Evolutionary conservation across 1,284 basidiomycete genomes (phyloP).

Genomic region (Melanopsichium pennsylvanicum): DNA sequence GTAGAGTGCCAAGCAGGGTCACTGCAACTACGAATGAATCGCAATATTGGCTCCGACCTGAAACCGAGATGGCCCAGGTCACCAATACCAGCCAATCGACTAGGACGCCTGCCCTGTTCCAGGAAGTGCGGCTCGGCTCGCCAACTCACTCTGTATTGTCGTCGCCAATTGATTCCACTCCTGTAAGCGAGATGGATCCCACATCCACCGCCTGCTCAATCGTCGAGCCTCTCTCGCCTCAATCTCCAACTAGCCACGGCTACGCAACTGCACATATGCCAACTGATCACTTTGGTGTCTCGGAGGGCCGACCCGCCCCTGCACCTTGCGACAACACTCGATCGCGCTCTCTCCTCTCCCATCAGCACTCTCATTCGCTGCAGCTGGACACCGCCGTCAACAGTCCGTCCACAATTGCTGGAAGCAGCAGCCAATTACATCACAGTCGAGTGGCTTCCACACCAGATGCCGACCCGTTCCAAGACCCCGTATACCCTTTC

Average conservation of each 20-base stretch:
- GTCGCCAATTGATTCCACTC: conserved; percentile 8
- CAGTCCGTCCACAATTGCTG: neutral
- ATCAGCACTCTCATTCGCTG: conserved; percentile 14
- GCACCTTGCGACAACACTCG: neutral
- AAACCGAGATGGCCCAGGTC: conserved; percentile 5
- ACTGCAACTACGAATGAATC: conserved; percentile 34
- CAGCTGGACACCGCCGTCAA: neutral
- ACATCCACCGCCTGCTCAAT: conserved; percentile 5
- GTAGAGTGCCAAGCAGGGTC: conserved; percentile 30
- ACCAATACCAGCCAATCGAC: conserved; percentile 3
- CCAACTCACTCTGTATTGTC: neutral
- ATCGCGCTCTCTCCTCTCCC: neutral
- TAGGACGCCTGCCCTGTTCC: conserved; percentile 25
- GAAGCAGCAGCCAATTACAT: conserved; percentile 1
- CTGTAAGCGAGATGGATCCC: conserved; percentile 5
- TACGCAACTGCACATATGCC: conserved; percentile 11
- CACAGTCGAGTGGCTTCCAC: conserved; percentile 11
- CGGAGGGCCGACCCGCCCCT: conserved; percentile 1
- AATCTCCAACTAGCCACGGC: conserved; percentile 10
- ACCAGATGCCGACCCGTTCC: conserved; percentile 14
- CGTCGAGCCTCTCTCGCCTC: conserved; percentile 14
- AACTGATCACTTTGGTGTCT: neutral
- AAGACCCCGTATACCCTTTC: conserved; percentile 4
- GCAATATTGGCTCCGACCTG: conserved; percentile 32
- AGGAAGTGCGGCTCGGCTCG: conserved; percentile 20